Evolutionary conservation across 768 basidiomycete species (phyloP).

Genomic region (Candolleomyces efflorescens): DNA sequence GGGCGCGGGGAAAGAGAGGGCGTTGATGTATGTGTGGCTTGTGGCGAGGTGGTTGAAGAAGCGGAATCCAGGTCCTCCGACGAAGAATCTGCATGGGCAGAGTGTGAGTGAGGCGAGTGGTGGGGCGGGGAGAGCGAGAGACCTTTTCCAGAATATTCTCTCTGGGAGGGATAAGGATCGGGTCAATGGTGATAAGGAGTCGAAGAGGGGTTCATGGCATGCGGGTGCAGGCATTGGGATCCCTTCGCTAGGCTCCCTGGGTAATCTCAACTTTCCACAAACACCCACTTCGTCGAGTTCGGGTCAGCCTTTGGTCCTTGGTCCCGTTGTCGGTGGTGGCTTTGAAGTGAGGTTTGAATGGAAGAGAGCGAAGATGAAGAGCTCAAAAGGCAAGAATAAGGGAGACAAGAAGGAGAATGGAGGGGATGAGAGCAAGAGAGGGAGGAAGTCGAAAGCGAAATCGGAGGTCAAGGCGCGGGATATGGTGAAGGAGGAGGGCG

Average conservation of each 20-base stretch:
- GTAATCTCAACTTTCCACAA: background rate
- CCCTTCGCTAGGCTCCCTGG: background rate
- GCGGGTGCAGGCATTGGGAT: conserved; percentile 6
- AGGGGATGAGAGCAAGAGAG: conserved; percentile 6
- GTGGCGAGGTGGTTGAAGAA: conserved; percentile 70
- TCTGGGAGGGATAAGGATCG: background rate
- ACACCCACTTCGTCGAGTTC: background rate
- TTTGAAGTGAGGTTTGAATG: conserved; percentile 81
- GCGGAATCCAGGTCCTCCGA: background rate
- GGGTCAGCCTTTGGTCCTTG: conserved; percentile 3
- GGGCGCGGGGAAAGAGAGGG: conserved; percentile 20
- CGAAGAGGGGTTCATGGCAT: conserved; percentile 10
- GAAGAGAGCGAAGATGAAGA: conserved; percentile 48
- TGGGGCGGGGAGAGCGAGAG: conserved; percentile 1
- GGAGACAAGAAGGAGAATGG: conserved; percentile 12
- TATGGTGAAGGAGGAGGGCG: conserved; percentile 1
- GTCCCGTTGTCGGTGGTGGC: conserved; percentile 25
- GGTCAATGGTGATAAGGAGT: conserved; percentile 8
- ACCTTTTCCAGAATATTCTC: conserved; percentile 2
- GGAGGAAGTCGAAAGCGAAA: conserved; percentile 13
- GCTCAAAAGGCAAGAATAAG: conserved; percentile 19
- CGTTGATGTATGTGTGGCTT: conserved; percentile 70
- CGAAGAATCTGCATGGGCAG: conserved; percentile 1
- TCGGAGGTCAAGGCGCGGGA: background rate
- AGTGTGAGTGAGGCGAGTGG: conserved; percentile 3